Evolutionary conservation across 192 early-diverging fungal species (phyloP).

Genomic region (Phlyctochytrium bullatum): DNA sequence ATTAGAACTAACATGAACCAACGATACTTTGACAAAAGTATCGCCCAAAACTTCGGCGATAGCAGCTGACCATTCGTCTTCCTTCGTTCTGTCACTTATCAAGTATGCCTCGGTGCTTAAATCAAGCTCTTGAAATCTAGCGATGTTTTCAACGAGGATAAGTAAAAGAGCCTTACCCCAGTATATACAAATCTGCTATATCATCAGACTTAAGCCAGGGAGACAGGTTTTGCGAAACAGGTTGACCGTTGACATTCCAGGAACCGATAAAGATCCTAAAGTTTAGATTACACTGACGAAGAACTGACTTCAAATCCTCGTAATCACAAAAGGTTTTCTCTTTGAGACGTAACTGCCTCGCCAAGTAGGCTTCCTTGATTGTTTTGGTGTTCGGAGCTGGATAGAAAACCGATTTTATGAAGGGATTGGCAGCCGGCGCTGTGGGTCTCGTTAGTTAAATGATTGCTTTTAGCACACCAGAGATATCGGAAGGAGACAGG

Average conservation of each 20-base stretch:
- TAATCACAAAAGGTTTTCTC: conserved; percentile 23
- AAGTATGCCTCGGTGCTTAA: conserved; percentile 82
- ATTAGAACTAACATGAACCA: conserved; percentile 1
- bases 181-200: conserved; percentile 61
- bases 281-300: not conserved
- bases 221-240: conserved; percentile 54
- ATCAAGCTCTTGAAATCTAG: conserved; percentile 95
- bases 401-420: conserved; percentile 29
- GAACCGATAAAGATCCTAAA: conserved; percentile 74
- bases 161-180: conserved; percentile 54
- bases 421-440: conserved; percentile 23
- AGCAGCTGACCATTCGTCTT: conserved; percentile 74
- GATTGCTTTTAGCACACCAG: too few relatives aligned
- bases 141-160: conserved; percentile 2
- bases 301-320: conserved; percentile 7
- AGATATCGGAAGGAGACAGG: too few relatives aligned
- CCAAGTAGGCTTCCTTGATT: conserved; percentile 32
- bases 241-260: conserved; percentile 87
- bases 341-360: conserved; percentile 24
- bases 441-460: not conserved
- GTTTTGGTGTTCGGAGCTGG: conserved; percentile 17
- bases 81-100: conserved; percentile 73
- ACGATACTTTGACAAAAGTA: conserved; percentile 60
- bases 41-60: conserved; percentile 66
- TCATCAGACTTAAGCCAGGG: conserved; percentile 60